A percentile compares a stretch with the other conserved stretches of the same genome.
Conservation (phyloP, 23 red algal species). For the Gracilaria vermiculophylla region DNA sequence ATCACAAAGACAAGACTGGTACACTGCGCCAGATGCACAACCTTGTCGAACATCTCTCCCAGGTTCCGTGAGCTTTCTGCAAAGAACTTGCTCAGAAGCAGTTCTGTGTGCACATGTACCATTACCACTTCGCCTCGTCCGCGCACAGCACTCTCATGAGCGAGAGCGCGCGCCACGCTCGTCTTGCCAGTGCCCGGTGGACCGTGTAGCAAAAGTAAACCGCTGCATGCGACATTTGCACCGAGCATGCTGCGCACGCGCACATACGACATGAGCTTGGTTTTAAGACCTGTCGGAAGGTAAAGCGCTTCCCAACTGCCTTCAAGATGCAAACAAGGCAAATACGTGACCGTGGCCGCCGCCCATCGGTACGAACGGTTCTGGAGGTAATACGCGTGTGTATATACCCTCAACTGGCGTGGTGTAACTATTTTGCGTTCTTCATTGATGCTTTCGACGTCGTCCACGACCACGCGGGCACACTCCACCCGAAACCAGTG, state of each 20-base stretch:
- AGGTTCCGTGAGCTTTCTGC: constrained; percentile 65
- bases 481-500: background rate
- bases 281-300: background rate
- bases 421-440: background rate
- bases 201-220: constrained; percentile 67
- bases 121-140: background rate
- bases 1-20: constrained; percentile 42
- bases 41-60: constrained; percentile 10
- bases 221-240: background rate
- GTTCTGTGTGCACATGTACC: constrained; percentile 45
- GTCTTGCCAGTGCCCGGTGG: constrained; percentile 85
- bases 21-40: background rate
- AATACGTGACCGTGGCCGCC: background rate
- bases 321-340: background rate
- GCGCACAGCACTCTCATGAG: constrained; percentile 53
- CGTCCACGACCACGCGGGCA: background rate
- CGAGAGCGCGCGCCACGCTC: constrained; percentile 29
- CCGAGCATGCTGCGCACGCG: background rate
- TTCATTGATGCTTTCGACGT: background rate
- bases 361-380: background rate
- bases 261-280: constrained; percentile 2
- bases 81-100: constrained; percentile 71
- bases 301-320: background rate
- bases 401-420: background rate
- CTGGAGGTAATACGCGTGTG: background rate